Conservation (phyloP, 1,139 yeast genomes). For the Yamadazyma aaseri region DNA sequence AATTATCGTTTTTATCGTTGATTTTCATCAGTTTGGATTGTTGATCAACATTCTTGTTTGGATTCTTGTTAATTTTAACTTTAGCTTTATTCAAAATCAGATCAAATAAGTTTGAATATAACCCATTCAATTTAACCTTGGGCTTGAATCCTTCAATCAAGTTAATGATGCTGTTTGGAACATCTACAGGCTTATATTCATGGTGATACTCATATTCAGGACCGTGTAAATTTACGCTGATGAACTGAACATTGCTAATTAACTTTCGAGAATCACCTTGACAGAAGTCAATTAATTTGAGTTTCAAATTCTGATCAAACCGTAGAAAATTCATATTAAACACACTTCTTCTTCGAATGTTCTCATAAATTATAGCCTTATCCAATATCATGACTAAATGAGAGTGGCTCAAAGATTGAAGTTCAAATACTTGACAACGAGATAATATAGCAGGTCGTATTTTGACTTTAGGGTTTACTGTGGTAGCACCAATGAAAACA, state of each 20-base stretch:
- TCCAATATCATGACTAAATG: conserved; percentile 24
- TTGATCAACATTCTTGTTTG: no score
- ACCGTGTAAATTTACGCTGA: conserved; percentile 8
- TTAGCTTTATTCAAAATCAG: no score
- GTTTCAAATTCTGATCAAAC: conserved; percentile 2
- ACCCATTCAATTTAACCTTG: conserved; percentile 4
- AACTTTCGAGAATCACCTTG: conserved; percentile 33
- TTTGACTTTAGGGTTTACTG: conserved; percentile 29
- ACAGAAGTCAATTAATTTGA: conserved; percentile 6
- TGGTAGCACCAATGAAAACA: conserved; percentile 48
- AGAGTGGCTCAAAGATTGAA: conserved; percentile 18
- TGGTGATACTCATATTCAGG: conserved; percentile 3
- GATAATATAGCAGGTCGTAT: conserved; percentile 40
- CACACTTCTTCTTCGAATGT: conserved; percentile 22
- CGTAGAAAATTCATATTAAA: conserved; percentile 6
- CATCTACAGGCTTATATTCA: conserved; percentile 2
- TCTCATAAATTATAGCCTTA: conserved; percentile 29
- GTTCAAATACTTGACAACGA: conserved; percentile 38
- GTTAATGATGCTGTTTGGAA: neutral
- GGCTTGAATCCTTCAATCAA: conserved; percentile 1
- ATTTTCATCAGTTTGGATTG: no score
- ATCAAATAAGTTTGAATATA: conserved; percentile 6
- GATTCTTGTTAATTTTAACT: no score
- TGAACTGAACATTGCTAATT: conserved; percentile 20
- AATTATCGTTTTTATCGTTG: conserved; percentile 8